Conservation (phyloP, 441 rosid genomes). For the Populus hybrid region DNA sequence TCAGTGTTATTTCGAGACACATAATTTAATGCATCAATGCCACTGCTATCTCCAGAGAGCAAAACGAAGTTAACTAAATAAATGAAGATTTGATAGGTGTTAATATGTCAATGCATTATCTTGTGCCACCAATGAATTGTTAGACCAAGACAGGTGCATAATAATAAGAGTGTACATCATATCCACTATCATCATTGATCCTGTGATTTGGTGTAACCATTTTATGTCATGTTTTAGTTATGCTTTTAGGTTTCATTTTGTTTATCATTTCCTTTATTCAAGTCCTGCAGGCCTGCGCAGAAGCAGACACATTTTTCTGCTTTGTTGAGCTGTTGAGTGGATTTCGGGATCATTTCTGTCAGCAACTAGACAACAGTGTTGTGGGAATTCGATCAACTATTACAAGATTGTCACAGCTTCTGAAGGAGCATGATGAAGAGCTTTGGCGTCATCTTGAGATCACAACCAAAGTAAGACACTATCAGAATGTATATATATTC, state of each 20-base stretch:
- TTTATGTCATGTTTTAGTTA: not conserved
- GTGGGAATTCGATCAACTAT: conserved; percentile 94
- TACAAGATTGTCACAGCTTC: conserved; percentile 73
- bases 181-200: conserved; percentile 4
- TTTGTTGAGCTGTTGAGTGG: conserved; percentile 91
- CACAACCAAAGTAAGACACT: conserved; percentile 76
- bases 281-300: conserved; percentile 70
- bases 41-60: not conserved
- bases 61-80: not conserved
- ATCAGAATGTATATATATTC: not conserved
- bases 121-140: not conserved
- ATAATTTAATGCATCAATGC: not conserved
- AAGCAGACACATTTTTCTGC: conserved; percentile 94
- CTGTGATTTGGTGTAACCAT: not conserved
- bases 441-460: conserved; percentile 99
- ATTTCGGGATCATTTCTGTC: conserved; percentile 94
- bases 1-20: not conserved
- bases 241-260: not conserved
- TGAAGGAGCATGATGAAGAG: conserved; percentile 95
- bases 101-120: not conserved
- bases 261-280: conserved; percentile 29
- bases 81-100: not conserved
- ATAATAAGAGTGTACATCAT: not conserved
- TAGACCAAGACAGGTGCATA: not conserved
- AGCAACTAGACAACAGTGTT: conserved; percentile 95